phyloP scores from a whole-genome alignment of 202 grass and related monocot species.

The Hordeum pubiflorum region DNA sequence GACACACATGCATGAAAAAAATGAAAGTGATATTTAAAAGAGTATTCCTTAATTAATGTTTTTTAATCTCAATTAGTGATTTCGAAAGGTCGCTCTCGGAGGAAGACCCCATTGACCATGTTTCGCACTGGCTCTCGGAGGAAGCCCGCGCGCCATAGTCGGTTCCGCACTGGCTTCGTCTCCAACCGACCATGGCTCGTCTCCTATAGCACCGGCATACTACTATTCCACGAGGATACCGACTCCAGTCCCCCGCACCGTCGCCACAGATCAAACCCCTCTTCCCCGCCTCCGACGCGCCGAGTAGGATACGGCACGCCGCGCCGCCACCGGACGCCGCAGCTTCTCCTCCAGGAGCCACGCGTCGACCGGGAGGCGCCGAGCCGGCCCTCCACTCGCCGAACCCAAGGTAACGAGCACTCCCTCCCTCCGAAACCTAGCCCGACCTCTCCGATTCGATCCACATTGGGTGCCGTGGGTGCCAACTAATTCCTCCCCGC shows the following conservation, averaged over 20 bases:
- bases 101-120: no score
- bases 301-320: not conserved
- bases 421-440: not conserved
- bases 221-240: not conserved
- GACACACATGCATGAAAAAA: no score
- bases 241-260: not conserved
- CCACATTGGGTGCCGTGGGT: not conserved
- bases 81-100: no score
- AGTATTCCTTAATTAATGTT: no score
- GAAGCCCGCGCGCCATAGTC: not conserved
- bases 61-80: no score
- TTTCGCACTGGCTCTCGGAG: no score
- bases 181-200: not conserved
- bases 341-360: not conserved
- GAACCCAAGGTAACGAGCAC: not conserved
- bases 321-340: not conserved
- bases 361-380: not conserved
- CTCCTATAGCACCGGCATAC: not conserved
- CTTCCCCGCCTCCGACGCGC: not conserved
- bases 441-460: not conserved
- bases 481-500: not conserved
- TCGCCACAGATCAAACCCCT: not conserved
- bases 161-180: not conserved
- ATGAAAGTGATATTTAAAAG: no score
- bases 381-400: not conserved